Evolutionary conservation across 345 rosid species (phyloP).

Genomic region (Fremontodendron californicum): DNA sequence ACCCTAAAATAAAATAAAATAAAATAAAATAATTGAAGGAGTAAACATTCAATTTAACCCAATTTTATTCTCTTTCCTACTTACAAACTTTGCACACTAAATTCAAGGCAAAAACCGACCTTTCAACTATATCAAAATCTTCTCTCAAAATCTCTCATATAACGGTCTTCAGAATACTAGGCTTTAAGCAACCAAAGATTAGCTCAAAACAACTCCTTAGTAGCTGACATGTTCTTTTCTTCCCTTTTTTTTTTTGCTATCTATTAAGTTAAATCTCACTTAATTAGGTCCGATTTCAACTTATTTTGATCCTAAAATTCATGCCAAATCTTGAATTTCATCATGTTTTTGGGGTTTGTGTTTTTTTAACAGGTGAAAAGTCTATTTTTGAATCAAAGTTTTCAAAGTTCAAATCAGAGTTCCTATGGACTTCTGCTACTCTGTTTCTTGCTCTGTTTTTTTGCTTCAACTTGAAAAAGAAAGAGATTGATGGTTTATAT

Average conservation of each 20-base stretch:
- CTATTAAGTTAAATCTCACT: slow-evolving; percentile 12
- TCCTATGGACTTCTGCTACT: slow-evolving; percentile 28
- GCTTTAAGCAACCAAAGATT: slow-evolving; percentile 54
- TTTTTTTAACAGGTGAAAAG: slow-evolving; percentile 47
- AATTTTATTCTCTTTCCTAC: neutral
- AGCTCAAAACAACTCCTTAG: slow-evolving; percentile 28
- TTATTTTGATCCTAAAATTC: slow-evolving; percentile 30
- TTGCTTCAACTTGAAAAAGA: slow-evolving; percentile 38
- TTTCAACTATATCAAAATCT: slow-evolving; percentile 30
- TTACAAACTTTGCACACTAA: neutral
- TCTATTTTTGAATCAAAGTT: slow-evolving; percentile 37
- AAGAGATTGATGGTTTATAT: slow-evolving; percentile 32
- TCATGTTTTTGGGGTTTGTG: slow-evolving; percentile 21
- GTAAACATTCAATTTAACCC: slow-evolving; percentile 27
- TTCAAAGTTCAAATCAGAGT: slow-evolving; percentile 44
- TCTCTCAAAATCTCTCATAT: slow-evolving; percentile 18
- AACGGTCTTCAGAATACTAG: slow-evolving; percentile 54
- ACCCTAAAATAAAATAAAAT: neutral
- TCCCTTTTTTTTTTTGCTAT: slow-evolving; percentile 8
- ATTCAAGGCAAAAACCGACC: slow-evolving; percentile 22
- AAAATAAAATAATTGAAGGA: neutral
- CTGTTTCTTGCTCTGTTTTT: slow-evolving; percentile 29
- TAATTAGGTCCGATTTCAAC: slow-evolving; percentile 56
- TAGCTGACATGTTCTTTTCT: slow-evolving; percentile 72
- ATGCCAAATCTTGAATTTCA: slow-evolving; percentile 19